Base-by-base conservation (phyloP, 2,329 filamentous ascomycete genomes). In the Capronia epimyces region DNA sequence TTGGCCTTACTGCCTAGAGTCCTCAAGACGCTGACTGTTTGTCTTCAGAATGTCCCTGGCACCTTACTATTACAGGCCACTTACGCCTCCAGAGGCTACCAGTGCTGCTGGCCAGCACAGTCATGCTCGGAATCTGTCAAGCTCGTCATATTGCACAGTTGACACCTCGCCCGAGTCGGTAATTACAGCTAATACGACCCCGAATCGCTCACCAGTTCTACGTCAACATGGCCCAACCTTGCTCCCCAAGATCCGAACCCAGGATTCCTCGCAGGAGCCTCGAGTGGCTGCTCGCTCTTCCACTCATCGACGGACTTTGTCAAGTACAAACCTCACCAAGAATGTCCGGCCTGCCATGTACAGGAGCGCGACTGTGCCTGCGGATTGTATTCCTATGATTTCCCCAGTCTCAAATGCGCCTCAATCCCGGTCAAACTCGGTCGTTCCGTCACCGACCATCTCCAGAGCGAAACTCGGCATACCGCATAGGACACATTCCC, bases 171-270 rank as follows among this genome's bases (percentile, higher is more conserved):
- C 80, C 37, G 85, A 86, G 66, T 86, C 86, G 37, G 75, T 82
- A 61, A 77, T 80, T 71, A 86, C 84, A 16, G 75, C 79, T 59
- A 75, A 81, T 61, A 85, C 83, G 46, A 89, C 86, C 10, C 86
- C 87, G 46, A 78, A 77, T 46, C 76, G 79, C 57, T 86, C 86
- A 27, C 86, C 87, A 53, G 80, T 90, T 61, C 79, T 83, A 55
- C 84, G 88, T 55, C 84, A 89, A 70, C 87, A 88, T 46, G 73
- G 71, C 16, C 87, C 88, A 45, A 75, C 88, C 43, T 75, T 95
- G 53, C 76, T 95, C 25, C 89, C 89, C 64, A 93, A 89, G 77
- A 90, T 94, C 71, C 81, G 89, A 55, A 81, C 81, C 34, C 89
- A 93, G 70, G 89, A 95, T 70, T 86, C 91, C 27, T 47, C 49